These are phyloP conservation scores for Bremia lactucae DNA, from an alignment of 352 stramenopile genomes.

Conservation along the genomic window DNA sequence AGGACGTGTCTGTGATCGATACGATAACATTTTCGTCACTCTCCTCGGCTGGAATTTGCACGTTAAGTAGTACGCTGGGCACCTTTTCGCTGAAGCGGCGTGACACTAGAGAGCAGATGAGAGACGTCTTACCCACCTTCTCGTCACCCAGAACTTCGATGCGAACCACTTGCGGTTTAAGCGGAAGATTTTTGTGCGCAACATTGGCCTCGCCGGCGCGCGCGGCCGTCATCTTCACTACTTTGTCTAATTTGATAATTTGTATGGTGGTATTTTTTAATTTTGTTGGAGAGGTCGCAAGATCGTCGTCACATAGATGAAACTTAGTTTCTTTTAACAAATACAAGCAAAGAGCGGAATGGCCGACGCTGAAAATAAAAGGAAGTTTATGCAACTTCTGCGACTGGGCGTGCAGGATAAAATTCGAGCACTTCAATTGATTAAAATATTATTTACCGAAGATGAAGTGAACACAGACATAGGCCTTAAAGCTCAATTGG, in stretches of 20 bases:
- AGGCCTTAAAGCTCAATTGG: slow-evolving; percentile 9
- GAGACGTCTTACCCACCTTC: slow-evolving; percentile 86
- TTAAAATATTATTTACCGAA: slow-evolving; percentile 3
- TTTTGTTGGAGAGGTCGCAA: no score
- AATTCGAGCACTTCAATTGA: slow-evolving; percentile 17
- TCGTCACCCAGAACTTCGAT: slow-evolving; percentile 86
- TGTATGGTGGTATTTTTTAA: no score
- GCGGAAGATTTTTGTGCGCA: slow-evolving; percentile 34
- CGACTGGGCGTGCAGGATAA: slow-evolving; percentile 52
- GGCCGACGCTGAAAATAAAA: slow-evolving; percentile 19
- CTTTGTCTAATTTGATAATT: no score
- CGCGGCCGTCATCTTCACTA: no score
- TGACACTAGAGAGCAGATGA: slow-evolving; percentile 86
- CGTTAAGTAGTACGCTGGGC: slow-evolving; percentile 75
- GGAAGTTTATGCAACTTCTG: slow-evolving; percentile 45
- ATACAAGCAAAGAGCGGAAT: no score
- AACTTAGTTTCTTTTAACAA: no score
- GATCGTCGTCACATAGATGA: no score
- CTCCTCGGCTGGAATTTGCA: slow-evolving; percentile 83
- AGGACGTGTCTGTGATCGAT: slow-evolving; percentile 84
- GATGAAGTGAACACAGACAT: slow-evolving; percentile 4
- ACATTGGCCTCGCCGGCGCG: slow-evolving; percentile 18
- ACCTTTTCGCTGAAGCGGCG: slow-evolving; percentile 84
- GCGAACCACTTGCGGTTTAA: slow-evolving; percentile 76
- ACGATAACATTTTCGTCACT: slow-evolving; percentile 85